Base-by-base conservation (phyloP, 1,284 basidiomycete species). In the Apiotrichum gamsii region DNA sequence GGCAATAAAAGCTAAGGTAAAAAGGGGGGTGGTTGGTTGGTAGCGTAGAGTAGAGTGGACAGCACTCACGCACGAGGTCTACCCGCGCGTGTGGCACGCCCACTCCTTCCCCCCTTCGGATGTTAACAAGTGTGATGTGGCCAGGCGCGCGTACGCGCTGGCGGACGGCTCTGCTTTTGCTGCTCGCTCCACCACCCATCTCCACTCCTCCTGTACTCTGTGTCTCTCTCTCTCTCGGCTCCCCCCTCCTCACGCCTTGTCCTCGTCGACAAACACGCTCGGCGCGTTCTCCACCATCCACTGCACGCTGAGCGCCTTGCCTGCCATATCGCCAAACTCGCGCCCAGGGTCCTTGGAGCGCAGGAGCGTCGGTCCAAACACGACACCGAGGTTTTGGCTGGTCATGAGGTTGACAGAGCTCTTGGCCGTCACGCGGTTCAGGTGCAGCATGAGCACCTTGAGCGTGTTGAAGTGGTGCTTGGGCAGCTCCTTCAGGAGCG, bases 291-390 rank as follows among this genome's bases (percentile, higher is more conserved):
- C 89, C 52, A 94, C 82, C 59, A 94, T 79, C 83, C 88, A 93
- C 67, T 93, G 87, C 47, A 95, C 78, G 57, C 87, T 84, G 55
- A 93, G 79, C 10, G 91, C 88, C 72, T 94, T 96, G 52, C 90
- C 89, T 11, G 90, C 91, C 70, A 69, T 67, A 67, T 97, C 91
- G 54, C 84, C 86, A 74, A 96, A 96, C 72, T 97, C 94, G 29
- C 87, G 82, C 31, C 80, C 78, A 5, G 87, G 84, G 65, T 94
- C 86, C 28, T 80, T 78, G 2, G 90, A 94, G 52, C 89, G 82
- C 82, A 97, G 88, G 19, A 97, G 77, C 0, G 94, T 98, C 8
- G 94, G 94, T 58, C 95, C 95, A 75, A 98, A 97, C 34, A 99
- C 91, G n/a, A 97, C 90, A n/a, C 95, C 95, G 18, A 99, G 75